Evolutionary conservation across 352 stramenopile genomes (phyloP).

Genomic region (Stramenopiles sp.): DNA sequence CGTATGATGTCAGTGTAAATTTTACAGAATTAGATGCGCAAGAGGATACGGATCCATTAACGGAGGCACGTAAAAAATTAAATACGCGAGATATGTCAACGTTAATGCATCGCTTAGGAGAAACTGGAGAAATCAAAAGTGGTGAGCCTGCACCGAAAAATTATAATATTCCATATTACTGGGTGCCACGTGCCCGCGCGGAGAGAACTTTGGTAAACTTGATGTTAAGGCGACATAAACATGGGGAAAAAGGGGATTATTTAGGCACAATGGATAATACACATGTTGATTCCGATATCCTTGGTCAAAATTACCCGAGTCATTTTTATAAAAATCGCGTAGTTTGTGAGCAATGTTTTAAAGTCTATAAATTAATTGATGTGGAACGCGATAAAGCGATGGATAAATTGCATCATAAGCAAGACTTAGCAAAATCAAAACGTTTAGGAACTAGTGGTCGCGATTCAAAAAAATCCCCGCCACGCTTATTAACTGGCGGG

Average conservation of each 20-base stretch:
- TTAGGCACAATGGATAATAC: slow-evolving; percentile 33
- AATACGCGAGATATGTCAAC: no score
- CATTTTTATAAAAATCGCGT: slow-evolving; percentile 56
- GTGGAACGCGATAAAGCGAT: slow-evolving; percentile 41
- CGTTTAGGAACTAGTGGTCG: not conserved
- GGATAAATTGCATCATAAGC: slow-evolving; percentile 22
- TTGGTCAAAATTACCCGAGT: slow-evolving; percentile 43
- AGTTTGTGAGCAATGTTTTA: slow-evolving; percentile 47
- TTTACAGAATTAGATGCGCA: no score
- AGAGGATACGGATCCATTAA: no score
- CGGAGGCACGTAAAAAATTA: no score
- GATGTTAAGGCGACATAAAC: slow-evolving; percentile 45
- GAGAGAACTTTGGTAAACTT: slow-evolving; percentile 51
- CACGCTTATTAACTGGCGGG: slow-evolving; percentile 10
- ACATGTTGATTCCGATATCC: slow-evolving; percentile 42
- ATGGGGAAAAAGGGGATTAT: slow-evolving; percentile 45
- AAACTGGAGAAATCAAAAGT: not conserved
- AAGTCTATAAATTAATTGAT: slow-evolving; percentile 48
- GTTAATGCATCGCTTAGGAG: no score
- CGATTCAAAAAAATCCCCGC: not conserved
- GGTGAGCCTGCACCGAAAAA: not conserved
- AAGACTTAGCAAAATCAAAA: slow-evolving; percentile 8
- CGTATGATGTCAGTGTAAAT: no score
- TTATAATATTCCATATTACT: slow-evolving; percentile 45
- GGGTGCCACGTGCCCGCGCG: slow-evolving; percentile 43